Evolutionary conservation across 2,329 filamentous ascomycete species (phyloP), one percentile per base, ranked within the genome.

Genomic region (Epichloe bromicola): DNA sequence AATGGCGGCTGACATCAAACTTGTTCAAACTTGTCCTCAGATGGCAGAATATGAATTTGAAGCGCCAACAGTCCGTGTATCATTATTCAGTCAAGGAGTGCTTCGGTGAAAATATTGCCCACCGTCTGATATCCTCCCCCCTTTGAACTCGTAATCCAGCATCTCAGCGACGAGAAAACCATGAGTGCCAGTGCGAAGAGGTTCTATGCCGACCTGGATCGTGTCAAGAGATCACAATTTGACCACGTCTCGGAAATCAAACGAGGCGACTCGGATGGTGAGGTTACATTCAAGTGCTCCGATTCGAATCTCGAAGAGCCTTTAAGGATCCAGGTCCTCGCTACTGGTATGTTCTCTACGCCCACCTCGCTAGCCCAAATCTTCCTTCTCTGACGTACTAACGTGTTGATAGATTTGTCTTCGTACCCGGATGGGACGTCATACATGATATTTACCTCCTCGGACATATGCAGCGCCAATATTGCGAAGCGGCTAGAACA

Each of bases 191-290:
- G 33, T 23, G 36, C 36, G 11, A 52, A 45, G 30, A 46, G 46
- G 1, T 90, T 86, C 63, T 71, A 80, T 46, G 68, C 71, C 48
- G 84, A 90, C 61, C 53, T 75, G 34, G 58, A 60, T 30, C 56
- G 67, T 73, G 60, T 69, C 63, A 55, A 53, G 6, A 41, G 49
- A 30, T 65, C 67, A 42, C 71, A 66, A 7, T 68, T 79, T 45
- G 55, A 68, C 1, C 67, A 74, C 46, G 70, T 93, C 46, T 67
- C 67, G 46, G 61, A 72, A 36, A 67, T 95, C 23, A 67, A 68
- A 36, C 69, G 71, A 37, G 85, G 85, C 15, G 79, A 82, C 5
- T 83, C 85, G 34, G 85, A 91, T 63, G 86, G 85, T 48, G 80
- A 86, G 51, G 72, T 94, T 51, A 74, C 74, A 14, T 85, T 91